phyloP scores from a whole-genome alignment of 345 rosid genomes.

The Zanthoxylum bungeanum region DNA sequence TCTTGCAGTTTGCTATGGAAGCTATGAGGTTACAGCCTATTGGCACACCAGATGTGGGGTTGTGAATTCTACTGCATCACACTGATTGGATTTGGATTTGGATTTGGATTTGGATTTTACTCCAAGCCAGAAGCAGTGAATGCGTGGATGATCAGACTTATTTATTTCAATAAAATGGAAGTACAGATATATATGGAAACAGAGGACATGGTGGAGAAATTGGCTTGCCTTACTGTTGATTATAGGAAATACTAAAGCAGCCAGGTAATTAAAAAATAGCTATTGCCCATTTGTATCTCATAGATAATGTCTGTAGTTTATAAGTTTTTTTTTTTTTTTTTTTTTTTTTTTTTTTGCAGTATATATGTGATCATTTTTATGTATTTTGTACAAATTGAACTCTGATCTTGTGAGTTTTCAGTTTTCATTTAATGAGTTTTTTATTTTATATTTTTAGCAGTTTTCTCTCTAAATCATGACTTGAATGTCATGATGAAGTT shows the following conservation, averaged over 20 bases:
- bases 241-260: constrained; percentile 22
- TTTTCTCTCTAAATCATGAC: no score
- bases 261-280: constrained; percentile 11
- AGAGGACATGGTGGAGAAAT: constrained; percentile 8
- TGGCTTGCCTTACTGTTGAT: constrained; percentile 32
- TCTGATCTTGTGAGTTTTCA: constrained; percentile 10
- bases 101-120: no score
- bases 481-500: no score
- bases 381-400: constrained; percentile 28
- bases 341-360: no score
- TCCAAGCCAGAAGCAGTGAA: background rate
- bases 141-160: background rate
- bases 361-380: constrained; percentile 22
- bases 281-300: constrained; percentile 33
- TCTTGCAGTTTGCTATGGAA: constrained; percentile 2
- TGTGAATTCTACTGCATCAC: constrained; percentile 5
- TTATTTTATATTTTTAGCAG: background rate
- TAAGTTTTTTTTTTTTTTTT: constrained; percentile 30
- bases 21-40: background rate
- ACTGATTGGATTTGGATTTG: background rate
- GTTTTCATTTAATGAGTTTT: background rate
- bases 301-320: constrained; percentile 14
- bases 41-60: background rate
- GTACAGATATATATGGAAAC: constrained; percentile 22
- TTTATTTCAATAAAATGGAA: constrained; percentile 29